These are phyloP conservation scores for Eucalyptus lansdowneana DNA, from an alignment of 345 rosid species.

Conservation along the genomic window DNA sequence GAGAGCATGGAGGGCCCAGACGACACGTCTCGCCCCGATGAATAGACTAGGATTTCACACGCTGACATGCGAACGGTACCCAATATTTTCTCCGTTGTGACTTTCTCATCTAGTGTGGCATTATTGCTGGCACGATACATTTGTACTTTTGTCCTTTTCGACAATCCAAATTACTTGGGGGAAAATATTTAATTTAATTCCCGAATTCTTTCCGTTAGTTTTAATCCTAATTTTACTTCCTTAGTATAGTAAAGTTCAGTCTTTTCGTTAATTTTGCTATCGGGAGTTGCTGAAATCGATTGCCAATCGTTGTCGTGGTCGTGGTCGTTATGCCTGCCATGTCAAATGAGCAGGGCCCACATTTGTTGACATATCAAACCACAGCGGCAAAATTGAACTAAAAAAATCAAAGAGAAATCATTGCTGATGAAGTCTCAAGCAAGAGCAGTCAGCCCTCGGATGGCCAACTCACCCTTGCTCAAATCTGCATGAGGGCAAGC, in stretches of 20 bases:
- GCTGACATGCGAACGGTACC: too few species aligned
- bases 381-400: fast-evolving
- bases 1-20: fast-evolving
- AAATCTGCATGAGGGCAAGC: neutral
- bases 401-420: neutral
- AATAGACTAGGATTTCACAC: too few species aligned
- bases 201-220: neutral
- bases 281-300: neutral
- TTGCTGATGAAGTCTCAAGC: neutral
- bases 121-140: neutral
- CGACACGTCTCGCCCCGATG: too few species aligned
- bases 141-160: neutral
- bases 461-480: neutral
- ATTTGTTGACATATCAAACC: neutral
- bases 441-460: neutral
- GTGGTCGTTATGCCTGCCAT: neutral
- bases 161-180: neutral
- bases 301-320: neutral
- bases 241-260: neutral
- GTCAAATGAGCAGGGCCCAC: neutral
- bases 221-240: neutral
- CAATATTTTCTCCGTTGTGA: neutral
- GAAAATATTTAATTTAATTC: neutral
- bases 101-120: neutral
- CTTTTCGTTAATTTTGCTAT: neutral